Conservation (phyloP, 2,329 filamentous ascomycete species). For the Eutypa lata region DNA sequence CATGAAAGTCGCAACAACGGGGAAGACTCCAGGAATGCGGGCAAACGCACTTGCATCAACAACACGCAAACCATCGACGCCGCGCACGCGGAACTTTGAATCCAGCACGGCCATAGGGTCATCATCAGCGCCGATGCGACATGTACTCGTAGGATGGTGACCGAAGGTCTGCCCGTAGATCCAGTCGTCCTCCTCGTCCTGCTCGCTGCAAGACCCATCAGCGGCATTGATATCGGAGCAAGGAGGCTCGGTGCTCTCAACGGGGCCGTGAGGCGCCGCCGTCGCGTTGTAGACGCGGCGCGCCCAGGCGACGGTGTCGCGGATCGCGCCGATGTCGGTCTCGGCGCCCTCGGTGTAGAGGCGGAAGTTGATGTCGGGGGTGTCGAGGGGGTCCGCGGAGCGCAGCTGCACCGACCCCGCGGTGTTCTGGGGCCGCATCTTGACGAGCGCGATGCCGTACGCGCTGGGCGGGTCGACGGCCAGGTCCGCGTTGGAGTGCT, state of each 20-base stretch:
- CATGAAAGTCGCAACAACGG: conserved; percentile 48
- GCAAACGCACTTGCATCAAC: conserved; percentile 54
- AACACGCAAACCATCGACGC: conserved; percentile 48
- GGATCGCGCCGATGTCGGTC: conserved; percentile 39
- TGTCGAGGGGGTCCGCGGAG: conserved; percentile 59
- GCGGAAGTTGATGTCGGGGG: conserved; percentile 61
- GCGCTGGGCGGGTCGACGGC: conserved; percentile 24
- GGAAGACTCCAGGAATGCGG: conserved; percentile 37
- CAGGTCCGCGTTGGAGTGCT: conserved; percentile 15
- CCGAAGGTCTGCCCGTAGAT: conserved; percentile 44
- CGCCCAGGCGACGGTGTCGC: conserved; percentile 39
- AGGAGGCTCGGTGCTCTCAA: conserved; percentile 10
- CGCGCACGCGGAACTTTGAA: conserved; percentile 49
- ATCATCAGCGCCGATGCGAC: conserved; percentile 47
- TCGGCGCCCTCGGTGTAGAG: conserved; percentile 49
- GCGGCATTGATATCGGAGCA: conserved; percentile 5
- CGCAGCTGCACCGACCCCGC: conserved; percentile 57
- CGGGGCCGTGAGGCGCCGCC: conserved; percentile 1
- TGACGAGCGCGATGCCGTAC: conserved; percentile 33
- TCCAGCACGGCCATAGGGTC: conserved; percentile 53
- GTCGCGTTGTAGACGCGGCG: conserved; percentile 7
- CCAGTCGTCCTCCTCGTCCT: conserved; percentile 28
- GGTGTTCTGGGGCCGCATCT: conserved; percentile 45
- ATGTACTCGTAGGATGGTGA: conserved; percentile 54
- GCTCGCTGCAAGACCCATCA: conserved; percentile 1